A percentile compares a stretch with the other conserved stretches of the same genome.
phyloP scores from a whole-genome alignment of 2,329 filamentous ascomycete species.

The Fusarium torulosum region DNA sequence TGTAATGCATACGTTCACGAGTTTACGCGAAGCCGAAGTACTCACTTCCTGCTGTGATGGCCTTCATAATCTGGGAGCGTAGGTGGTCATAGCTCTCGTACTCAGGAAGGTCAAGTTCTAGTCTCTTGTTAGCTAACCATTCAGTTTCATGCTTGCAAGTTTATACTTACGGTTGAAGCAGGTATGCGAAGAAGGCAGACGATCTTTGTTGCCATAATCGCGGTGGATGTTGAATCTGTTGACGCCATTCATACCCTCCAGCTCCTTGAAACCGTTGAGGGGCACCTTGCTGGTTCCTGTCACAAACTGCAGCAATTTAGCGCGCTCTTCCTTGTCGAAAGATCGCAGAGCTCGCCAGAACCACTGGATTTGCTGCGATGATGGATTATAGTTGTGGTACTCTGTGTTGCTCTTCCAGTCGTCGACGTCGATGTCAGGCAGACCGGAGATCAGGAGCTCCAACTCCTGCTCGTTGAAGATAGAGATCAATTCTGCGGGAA shows the following conservation, averaged over 20 bases:
- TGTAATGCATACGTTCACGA: conserved; percentile 39
- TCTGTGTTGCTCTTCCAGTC: conserved; percentile 99
- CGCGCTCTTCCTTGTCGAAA: conserved; percentile 98
- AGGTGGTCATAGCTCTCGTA: conserved; percentile 96
- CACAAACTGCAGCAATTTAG: conserved; percentile 97
- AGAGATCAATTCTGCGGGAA: conserved; percentile 90
- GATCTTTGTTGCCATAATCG: conserved; percentile 96
- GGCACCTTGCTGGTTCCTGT: conserved; percentile 98
- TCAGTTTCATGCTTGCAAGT: conserved; percentile 50
- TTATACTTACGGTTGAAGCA: conserved; percentile 95
- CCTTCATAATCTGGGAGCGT: conserved; percentile 88
- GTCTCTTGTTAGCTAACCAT: conserved; percentile 53
- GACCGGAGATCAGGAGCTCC: conserved; percentile 93
- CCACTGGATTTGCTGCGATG: conserved; percentile 98
- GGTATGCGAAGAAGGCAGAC: conserved; percentile 94
- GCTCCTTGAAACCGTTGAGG: conserved; percentile 97
- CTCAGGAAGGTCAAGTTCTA: conserved; percentile 97
- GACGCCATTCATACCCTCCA: conserved; percentile 99
- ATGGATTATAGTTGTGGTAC: conserved; percentile 96
- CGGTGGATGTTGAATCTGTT: conserved; percentile 99
- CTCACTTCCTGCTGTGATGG: conserved; percentile 97
- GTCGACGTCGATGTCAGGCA: conserved; percentile 97
- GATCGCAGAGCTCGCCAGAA: conserved; percentile 98
- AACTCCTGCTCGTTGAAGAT: conserved; percentile 99
- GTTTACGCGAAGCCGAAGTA: conserved; percentile 94